Evolutionary conservation across 495 filamentous ascomycete species (phyloP).

Genomic region (Penicillium samsonianum): DNA sequence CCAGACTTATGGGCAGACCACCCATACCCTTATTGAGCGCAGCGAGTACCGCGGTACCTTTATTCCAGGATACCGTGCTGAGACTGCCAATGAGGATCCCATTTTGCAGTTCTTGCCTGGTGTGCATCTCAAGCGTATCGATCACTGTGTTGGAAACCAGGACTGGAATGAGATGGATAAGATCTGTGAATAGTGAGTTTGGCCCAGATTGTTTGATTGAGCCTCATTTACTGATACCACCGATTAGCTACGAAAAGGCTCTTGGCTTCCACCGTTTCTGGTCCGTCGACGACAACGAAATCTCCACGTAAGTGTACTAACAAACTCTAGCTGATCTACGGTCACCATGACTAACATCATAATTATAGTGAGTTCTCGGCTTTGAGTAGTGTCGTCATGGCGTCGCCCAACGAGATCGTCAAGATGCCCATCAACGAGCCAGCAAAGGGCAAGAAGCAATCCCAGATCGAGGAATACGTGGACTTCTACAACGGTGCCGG

Average conservation of each 20-base stretch:
- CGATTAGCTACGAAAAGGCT: conserved; percentile 70
- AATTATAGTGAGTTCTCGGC: conserved; percentile 71
- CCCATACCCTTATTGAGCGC: conserved; percentile 80
- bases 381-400: conserved; percentile 83
- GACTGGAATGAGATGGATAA: conserved; percentile 85
- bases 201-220: neutral
- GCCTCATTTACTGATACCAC: conserved; percentile 20
- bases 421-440: conserved; percentile 99
- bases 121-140: conserved; percentile 70
- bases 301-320: conserved; percentile 61
- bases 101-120: conserved; percentile 55
- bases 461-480: conserved; percentile 92
- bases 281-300: conserved; percentile 84
- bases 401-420: conserved; percentile 74
- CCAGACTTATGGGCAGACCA: conserved; percentile 87
- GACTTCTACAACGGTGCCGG: conserved; percentile 83
- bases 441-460: conserved; percentile 78
- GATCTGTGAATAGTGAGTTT: conserved; percentile 69
- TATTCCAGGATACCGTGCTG: conserved; percentile 72
- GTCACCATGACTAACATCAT: neutral
- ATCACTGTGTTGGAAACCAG: conserved; percentile 95
- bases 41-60: conserved; percentile 67
- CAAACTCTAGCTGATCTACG: neutral
- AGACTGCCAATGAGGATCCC: conserved; percentile 45
- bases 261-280: conserved; percentile 96